phyloP scores from a whole-genome alignment of 2,329 filamentous ascomycete species.

The Pyrenophora teres region DNA sequence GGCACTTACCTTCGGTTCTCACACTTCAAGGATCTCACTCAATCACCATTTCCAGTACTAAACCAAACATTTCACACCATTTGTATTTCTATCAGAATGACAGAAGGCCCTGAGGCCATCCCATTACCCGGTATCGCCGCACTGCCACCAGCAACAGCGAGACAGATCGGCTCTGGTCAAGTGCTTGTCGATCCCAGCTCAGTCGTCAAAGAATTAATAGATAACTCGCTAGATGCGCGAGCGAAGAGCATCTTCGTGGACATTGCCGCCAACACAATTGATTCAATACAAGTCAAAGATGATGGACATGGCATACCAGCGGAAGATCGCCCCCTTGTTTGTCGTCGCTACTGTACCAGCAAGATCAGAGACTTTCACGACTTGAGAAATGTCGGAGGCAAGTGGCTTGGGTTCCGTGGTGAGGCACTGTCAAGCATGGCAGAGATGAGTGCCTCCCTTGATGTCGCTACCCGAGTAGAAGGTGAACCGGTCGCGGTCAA shows the following conservation, averaged over 20 bases:
- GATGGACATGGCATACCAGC: conserved; percentile 73
- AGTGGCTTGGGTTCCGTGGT: conserved; percentile 75
- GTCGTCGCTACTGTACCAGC: conserved; percentile 72
- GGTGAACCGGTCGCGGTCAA: conserved; percentile 63
- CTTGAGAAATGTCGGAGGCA: conserved; percentile 60
- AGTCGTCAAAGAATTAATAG: conserved; percentile 76
- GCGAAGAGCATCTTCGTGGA: conserved; percentile 69
- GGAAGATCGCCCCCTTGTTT: conserved; percentile 65
- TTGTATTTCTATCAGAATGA: conserved; percentile 14
- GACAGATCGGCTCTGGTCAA: conserved; percentile 65
- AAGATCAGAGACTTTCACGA: conserved; percentile 71
- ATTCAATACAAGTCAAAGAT: conserved; percentile 66
- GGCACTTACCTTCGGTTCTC: conserved; percentile 4
- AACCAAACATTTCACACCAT: not conserved
- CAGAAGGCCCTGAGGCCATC: conserved; percentile 3
- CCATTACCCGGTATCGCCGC: conserved; percentile 43
- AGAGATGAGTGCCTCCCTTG: conserved; percentile 60
- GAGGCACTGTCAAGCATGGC: conserved; percentile 72
- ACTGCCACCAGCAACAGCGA: conserved; percentile 51
- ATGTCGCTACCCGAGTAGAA: conserved; percentile 66
- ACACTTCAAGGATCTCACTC: conserved; percentile 5
- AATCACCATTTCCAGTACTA: not conserved
- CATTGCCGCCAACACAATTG: conserved; percentile 68
- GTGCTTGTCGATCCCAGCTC: conserved; percentile 64
- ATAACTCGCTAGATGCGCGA: conserved; percentile 75